Conservation (phyloP, 2,329 filamentous ascomycete genomes). For the Aspergillus glaucus region DNA sequence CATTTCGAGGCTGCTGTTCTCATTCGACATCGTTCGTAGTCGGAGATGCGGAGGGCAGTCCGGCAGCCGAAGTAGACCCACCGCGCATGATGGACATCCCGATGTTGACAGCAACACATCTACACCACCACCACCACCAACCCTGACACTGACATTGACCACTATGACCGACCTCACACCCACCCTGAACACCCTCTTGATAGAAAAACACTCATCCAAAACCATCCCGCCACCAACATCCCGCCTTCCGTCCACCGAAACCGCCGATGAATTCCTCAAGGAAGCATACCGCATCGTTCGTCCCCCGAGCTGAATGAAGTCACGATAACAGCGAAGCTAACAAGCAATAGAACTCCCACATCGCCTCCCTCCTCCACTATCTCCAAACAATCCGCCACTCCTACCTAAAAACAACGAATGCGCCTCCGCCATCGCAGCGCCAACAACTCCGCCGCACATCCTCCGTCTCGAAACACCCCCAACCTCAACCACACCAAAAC, state of each 20-base stretch:
- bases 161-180: constrained; percentile 40
- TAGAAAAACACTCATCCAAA: constrained; percentile 26
- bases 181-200: constrained; percentile 29
- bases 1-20: no score
- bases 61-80: not conserved
- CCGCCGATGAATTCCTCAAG: constrained; percentile 78
- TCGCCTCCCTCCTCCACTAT: constrained; percentile 70
- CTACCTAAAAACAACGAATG: constrained; percentile 77
- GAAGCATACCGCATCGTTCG: constrained; percentile 86
- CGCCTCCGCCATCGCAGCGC: constrained; percentile 47
- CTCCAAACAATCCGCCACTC: constrained; percentile 78
- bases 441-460: constrained; percentile 17
- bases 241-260: constrained; percentile 19
- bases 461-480: constrained; percentile 17
- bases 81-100: not conserved
- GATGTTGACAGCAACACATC: constrained; percentile 1
- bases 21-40: no score
- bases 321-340: constrained; percentile 1
- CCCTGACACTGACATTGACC: not conserved
- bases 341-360: constrained; percentile 66
- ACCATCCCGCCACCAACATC: constrained; percentile 24
- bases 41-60: not conserved
- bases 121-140: not conserved
- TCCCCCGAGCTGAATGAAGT: constrained; percentile 4
- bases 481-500: constrained; percentile 33